These are phyloP conservation scores for Vanrija sp. DNA, from an alignment of 1,284 basidiomycete genomes.

Conservation along the genomic window DNA sequence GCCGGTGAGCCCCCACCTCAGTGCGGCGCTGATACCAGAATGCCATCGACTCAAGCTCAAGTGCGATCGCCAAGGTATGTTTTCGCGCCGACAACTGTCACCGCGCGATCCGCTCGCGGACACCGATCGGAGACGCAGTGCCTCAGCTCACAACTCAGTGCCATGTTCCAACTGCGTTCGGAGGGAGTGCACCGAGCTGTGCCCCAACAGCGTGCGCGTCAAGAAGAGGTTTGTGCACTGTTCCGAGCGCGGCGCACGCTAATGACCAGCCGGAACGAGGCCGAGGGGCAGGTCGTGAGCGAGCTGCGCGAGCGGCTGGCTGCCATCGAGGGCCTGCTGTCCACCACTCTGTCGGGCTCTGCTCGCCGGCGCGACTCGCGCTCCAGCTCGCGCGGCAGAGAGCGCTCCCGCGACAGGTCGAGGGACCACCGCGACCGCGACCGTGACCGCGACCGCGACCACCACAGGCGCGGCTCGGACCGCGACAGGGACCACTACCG, in stretches of 20 bases:
- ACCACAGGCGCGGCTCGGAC: neutral
- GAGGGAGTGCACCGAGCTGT: slow-evolving; percentile 31
- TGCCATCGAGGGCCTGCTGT: slow-evolving; percentile 8
- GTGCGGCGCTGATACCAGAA: slow-evolving; percentile 8
- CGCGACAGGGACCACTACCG: neutral
- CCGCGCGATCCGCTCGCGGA: too few relatives aligned
- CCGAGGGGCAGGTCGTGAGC: slow-evolving; percentile 16
- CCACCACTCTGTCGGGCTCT: neutral
- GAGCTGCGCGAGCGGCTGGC: slow-evolving; percentile 23
- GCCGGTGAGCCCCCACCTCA: slow-evolving; percentile 1
- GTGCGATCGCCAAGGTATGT: slow-evolving; percentile 26
- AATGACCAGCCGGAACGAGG: neutral
- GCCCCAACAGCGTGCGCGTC: slow-evolving; percentile 28
- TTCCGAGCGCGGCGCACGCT: neutral
- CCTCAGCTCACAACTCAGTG: slow-evolving; percentile 8
- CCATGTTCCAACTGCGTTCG: slow-evolving; percentile 38
- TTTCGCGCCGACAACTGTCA: too few relatives aligned
- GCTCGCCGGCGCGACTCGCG: neutral
- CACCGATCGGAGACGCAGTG: neutral
- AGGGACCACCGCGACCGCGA: neutral
- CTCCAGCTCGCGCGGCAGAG: neutral
- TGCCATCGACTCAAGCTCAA: slow-evolving; percentile 30
- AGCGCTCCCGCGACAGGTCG: neutral
- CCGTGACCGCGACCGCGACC: neutral
- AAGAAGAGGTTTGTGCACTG: slow-evolving; percentile 20